Percentiles rank a stretch among this genome's conserved stretches.
Conservation (phyloP, 345 rosid genomes). For the Jatropha curcas region DNA sequence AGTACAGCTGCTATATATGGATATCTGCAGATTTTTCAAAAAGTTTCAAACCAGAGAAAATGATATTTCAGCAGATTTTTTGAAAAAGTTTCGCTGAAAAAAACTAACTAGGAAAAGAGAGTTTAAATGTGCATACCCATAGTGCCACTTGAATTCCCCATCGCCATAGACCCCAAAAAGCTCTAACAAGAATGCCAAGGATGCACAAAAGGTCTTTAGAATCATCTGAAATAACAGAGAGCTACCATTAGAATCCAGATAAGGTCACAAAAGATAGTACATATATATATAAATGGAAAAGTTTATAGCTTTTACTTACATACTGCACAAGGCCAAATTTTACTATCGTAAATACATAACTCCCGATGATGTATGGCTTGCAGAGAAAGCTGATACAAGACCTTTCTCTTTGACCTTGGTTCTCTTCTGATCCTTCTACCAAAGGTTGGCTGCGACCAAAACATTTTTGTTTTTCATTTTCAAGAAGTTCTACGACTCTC, state of each 20-base stretch:
- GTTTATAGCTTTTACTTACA: constrained; percentile 53
- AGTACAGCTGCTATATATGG: constrained; percentile 67
- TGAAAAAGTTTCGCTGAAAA: no score
- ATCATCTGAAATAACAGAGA: constrained; percentile 62
- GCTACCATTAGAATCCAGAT: constrained; percentile 14
- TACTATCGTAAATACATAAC: constrained; percentile 59
- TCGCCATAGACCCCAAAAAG: constrained; percentile 72
- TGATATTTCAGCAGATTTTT: background rate
- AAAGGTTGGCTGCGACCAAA: constrained; percentile 47
- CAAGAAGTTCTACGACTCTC: constrained; percentile 59
- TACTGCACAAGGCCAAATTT: constrained; percentile 85
- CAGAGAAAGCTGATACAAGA: constrained; percentile 59
- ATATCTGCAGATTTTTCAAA: constrained; percentile 74
- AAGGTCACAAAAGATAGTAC: background rate
- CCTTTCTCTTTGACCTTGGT: constrained; percentile 22
- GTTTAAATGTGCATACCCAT: constrained; percentile 51
- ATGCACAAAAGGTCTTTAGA: constrained; percentile 78
- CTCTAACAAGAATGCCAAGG: constrained; percentile 68
- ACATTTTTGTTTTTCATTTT: constrained; percentile 47
- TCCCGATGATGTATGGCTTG: constrained; percentile 61
- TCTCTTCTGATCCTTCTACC: constrained; percentile 38
- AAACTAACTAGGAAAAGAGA: no score
- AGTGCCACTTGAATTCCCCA: constrained; percentile 83
- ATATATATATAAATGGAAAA: background rate
- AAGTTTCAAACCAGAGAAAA: background rate